A percentile compares a stretch with the other conserved stretches of the same genome.
Conservation (phyloP, 164 flowering plant species). For the Umbilicus rupestris region DNA sequence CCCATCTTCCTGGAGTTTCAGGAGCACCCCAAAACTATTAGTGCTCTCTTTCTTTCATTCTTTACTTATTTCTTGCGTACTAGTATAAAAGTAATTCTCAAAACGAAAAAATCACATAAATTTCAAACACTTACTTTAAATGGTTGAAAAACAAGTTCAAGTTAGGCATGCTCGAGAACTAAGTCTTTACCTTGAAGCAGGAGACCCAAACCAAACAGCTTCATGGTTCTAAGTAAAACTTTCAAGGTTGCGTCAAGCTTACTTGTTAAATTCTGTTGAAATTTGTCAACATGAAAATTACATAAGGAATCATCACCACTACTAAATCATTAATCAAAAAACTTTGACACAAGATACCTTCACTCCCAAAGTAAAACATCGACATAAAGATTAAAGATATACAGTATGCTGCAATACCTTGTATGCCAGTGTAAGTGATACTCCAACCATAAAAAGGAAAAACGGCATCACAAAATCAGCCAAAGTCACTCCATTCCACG, state of each 20-base stretch:
- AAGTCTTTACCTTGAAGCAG: conserved; percentile 52
- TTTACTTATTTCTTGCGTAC: neutral
- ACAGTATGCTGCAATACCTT: conserved; percentile 33
- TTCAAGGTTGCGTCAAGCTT: conserved; percentile 38
- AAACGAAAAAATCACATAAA: neutral
- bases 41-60: neutral
- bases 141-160: too few species aligned
- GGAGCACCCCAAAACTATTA: neutral
- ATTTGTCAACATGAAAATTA: neutral
- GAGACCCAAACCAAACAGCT: conserved; percentile 47
- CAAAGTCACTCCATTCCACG: conserved; percentile 68
- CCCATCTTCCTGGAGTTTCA: neutral
- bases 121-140: too few species aligned
- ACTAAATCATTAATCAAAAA: neutral
- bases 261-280: conserved; percentile 34
- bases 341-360: too few species aligned
- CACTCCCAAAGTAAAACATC: neutral
- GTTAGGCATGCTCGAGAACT: too few species aligned
- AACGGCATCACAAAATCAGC: conserved; percentile 86
- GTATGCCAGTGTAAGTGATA: conserved; percentile 54
- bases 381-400: neutral
- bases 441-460: conserved; percentile 76
- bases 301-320: neutral
- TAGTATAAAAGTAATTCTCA: neutral
- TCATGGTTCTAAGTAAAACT: conserved; percentile 40